Conservation (phyloP, 495 filamentous ascomycete genomes). For the Talaromyces trachyspermus region DNA sequence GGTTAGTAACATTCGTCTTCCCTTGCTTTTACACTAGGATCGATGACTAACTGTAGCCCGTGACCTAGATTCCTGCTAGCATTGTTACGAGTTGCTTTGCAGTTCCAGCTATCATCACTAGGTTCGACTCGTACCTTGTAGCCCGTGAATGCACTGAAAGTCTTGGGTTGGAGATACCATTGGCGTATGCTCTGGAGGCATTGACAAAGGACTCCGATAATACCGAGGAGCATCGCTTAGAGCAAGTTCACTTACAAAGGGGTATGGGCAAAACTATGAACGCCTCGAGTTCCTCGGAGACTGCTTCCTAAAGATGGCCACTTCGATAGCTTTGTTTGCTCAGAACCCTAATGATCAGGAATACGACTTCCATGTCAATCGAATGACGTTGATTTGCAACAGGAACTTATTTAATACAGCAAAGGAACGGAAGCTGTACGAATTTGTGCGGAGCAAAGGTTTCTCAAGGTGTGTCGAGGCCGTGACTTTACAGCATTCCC, state of each 20-base stretch:
- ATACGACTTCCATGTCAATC: slow-evolving; percentile 79
- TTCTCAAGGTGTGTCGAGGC: slow-evolving; percentile 56
- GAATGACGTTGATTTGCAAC: slow-evolving; percentile 92
- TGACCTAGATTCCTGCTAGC: slow-evolving; percentile 53
- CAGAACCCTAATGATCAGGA: slow-evolving; percentile 73
- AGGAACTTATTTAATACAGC: slow-evolving; percentile 78
- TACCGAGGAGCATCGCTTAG: slow-evolving; percentile 63
- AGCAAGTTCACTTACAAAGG: slow-evolving; percentile 66
- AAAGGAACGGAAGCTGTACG: slow-evolving; percentile 51
- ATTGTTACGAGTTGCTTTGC: slow-evolving; percentile 59
- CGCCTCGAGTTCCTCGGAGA: slow-evolving; percentile 92
- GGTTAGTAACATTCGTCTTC: slow-evolving; percentile 48
- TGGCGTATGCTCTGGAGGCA: slow-evolving; percentile 74
- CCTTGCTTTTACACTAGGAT: neutral
- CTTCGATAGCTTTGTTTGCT: slow-evolving; percentile 75
- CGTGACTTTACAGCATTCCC: no score
- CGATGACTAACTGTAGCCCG: slow-evolving; percentile 15
- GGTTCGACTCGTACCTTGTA: slow-evolving; percentile 76
- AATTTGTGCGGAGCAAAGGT: slow-evolving; percentile 73
- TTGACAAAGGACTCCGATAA: slow-evolving; percentile 95
- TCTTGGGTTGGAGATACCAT: slow-evolving; percentile 50
- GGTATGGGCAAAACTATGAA: slow-evolving; percentile 98
- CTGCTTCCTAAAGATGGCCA: slow-evolving; percentile 92
- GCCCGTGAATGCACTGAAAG: slow-evolving; percentile 63
- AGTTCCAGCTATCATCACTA: slow-evolving; percentile 77